A percentile compares a stretch with the other conserved stretches of the same genome.
Evolutionary conservation across 1,284 basidiomycete genomes (phyloP).

Genomic region (Marasmius sp.): DNA sequence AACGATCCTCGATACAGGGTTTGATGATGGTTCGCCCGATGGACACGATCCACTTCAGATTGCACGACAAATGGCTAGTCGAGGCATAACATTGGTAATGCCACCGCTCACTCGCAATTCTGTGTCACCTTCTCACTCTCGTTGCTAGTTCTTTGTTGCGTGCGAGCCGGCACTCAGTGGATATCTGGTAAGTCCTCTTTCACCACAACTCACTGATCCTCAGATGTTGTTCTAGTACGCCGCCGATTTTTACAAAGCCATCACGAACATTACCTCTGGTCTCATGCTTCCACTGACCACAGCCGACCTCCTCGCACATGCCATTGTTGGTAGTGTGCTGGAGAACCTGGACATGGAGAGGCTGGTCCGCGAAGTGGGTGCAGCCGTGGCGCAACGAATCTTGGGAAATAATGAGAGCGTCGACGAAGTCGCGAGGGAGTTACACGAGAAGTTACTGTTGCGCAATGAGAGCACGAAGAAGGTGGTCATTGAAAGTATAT

Average conservation of each 20-base stretch:
- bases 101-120: constrained; percentile 7
- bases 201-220: constrained; percentile 14
- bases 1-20: constrained; percentile 50
- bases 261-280: constrained; percentile 90
- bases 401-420: constrained; percentile 89
- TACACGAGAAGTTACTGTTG: constrained; percentile 89
- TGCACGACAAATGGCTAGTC: constrained; percentile 86
- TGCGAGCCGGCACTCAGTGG: constrained; percentile 97
- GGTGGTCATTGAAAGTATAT: constrained; percentile 95
- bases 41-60: constrained; percentile 89
- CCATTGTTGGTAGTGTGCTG: constrained; percentile 94
- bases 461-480: constrained; percentile 97
- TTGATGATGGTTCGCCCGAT: constrained; percentile 90
- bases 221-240: constrained; percentile 62
- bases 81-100: constrained; percentile 86
- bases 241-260: constrained; percentile 93
- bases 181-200: constrained; percentile 68
- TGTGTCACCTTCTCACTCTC: constrained; percentile 1
- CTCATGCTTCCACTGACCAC: constrained; percentile 96
- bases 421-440: constrained; percentile 91
- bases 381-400: constrained; percentile 91
- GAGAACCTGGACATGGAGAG: constrained; percentile 99
- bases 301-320: constrained; percentile 94
- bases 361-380: constrained; percentile 89
- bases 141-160: constrained; percentile 87